Base-by-base conservation (phyloP, 2,329 filamentous ascomycete genomes). In the Calonectria naviculata region DNA sequence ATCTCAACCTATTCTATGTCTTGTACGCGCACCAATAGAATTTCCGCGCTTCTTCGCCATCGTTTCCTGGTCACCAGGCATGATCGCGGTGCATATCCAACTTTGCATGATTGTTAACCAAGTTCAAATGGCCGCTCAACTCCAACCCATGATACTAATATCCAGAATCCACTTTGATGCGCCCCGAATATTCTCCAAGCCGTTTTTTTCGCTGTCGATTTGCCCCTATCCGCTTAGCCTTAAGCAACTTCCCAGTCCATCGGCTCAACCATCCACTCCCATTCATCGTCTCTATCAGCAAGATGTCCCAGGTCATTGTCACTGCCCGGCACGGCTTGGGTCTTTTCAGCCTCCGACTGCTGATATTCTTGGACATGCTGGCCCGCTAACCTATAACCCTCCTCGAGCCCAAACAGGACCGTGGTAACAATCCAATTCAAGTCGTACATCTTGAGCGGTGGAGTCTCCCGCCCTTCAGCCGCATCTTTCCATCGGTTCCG, bases 401-500 rank as follows among this genome's bases (percentile, higher is more conserved):
- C 81, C 62, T 92, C 91, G 62, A 93, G 85, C 0, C 91, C 92
- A 0, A 73, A 75, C 63, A 94, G 85, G 12, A 94, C 87, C 8
- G 83, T 83, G 6, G 82, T 80, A 2, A 94, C 83, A 72, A 94
- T 93, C 65, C 83, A 84, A 28, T 89, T 86, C 13, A 94, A 83
- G 65, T 93, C 88, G 74, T 93, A 91, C 73, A 89, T 88, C 69
- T 88, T 87, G 3, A 94, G 82, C 26, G 78, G 80, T 67, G 79
- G 80, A 64, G 80, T 83, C 74, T 81, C 80, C 9, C 76, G 75
- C 1, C 79, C 82, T 67, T 89, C 86, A 42, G 91, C 89, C 0
- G 89, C 91, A 65, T 91, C 89, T 82, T 94, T 94, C 93, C 93
- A 94, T 12, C 90, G 85, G 74, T 94, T 94, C 1, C 93, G 85